Evolutionary conservation across 208 protist genomes (phyloP), one percentile per base, ranked within the genome.

Genomic region (Crithidia sp.): DNA sequence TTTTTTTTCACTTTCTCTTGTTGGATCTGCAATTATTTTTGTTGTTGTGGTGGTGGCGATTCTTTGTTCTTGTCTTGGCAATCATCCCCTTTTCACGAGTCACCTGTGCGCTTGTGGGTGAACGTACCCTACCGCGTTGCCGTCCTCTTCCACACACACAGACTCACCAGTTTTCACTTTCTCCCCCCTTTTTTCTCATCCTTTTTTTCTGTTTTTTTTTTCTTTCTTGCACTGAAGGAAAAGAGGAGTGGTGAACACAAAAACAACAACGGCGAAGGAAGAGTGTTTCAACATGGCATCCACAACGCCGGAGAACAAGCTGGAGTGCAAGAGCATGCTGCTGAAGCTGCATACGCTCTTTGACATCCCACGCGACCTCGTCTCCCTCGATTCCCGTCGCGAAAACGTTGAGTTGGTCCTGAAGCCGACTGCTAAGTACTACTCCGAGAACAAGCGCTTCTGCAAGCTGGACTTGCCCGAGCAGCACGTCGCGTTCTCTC

Each of bases 351-450:
- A 93, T 68, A 61, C 71, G 4, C 53, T 94, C 17, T 88, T 89
- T 40, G 77, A 89, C 59, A 84, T 94, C 53, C 89, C 89, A n/a
- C 72, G 69, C 12, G 79, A 74, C 13, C 78, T 94, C 74, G 69
- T 76, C 65, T 79, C 84, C n/a, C 58, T 89, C 2, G 69, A 90
- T 49, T 70, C 82, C 10, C 74, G 50, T 1, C 62, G 72, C 10
- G 84, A 83, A 53, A 65, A 72, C 16, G 60, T 89, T 13, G 85
- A 92, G 41, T 50, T 94, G 39, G 84, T 94, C 9, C 59, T 92
- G 19, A 62, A 71, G 60, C 81, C 85, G 9, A 72, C 76, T 41
- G 83, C 87, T 6, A 91, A 85, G 73, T 90, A 92, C 59, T 86
- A 90, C 74, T 73, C 73, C 39, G 50, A 73, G 9, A 83, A 87